Evolutionary conservation across 495 filamentous ascomycete species (phyloP), one percentile per base, ranked within the genome.

Genomic region (Talaromyces thailandensis): DNA sequence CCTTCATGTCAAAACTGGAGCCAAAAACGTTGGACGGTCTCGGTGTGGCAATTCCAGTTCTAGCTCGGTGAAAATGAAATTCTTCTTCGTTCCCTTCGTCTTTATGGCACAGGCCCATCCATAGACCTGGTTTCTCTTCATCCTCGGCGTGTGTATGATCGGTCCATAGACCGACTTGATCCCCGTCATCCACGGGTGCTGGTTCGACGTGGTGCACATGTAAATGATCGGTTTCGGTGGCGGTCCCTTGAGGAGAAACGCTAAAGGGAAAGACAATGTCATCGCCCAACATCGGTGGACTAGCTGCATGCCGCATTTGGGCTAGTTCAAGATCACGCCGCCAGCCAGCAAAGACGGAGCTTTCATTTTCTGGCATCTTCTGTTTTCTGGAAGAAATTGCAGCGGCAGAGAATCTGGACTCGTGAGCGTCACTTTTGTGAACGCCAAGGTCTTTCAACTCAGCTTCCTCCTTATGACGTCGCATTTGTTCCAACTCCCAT

Each of bases 201-300:
- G 40, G 75, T 75, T 70, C 80, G 56, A 50, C 9, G 6, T 25
- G 37, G 29, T 48, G 71, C 51, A 79, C 69, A 73, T 81, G 25
- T 67, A 69, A 57, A 67, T 82, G 79, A 43, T 83, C 70, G 23
- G 86, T 82, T 63, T 95, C 89, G 69, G 91, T 87, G 61, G 88
- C 81, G 28, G 91, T 93, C n/a, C 81, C 82, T 65, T 89, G 85
- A 0, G 93, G 93, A 11, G 91, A 94, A 0, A 79, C 75, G 69
- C 89, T 94, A 65, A 82, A 82, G 4, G 90, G 88, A 66, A 96
- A 91, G 23, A 79, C 75, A 58, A 96, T 79, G 60, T 93, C 88
- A 25, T 73, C 64, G 48, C 93, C 93, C 6, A 95, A 83, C 91
- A 96, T 93, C 2, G 92, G 93, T 18, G 93, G 92, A 63, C 78